A percentile compares a stretch with the other conserved stretches of the same genome.
These are phyloP conservation scores for Neofusicoccum ribis DNA, from an alignment of 2,329 filamentous ascomycete species.

Conservation along the genomic window DNA sequence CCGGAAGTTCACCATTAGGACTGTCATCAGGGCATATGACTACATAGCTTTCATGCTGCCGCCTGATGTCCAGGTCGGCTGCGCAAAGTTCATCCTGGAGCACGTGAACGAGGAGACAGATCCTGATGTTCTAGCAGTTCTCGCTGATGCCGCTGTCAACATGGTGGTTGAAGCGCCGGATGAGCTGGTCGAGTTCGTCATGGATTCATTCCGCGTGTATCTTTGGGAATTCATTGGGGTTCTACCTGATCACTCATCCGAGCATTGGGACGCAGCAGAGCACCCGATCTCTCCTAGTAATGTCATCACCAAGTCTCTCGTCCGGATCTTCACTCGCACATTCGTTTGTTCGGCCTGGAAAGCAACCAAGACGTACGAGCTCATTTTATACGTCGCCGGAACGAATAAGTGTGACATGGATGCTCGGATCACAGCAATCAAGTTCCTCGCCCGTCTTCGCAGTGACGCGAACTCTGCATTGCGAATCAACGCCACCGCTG, in stretches of 20 bases:
- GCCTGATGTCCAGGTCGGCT: conserved; percentile 56
- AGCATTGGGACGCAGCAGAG: conserved; percentile 21
- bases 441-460: conserved; percentile 71
- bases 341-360: conserved; percentile 68
- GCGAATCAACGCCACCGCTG: conserved; percentile 68
- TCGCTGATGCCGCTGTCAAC: conserved; percentile 64
- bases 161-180: conserved; percentile 63
- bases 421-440: conserved; percentile 40
- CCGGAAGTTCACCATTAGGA: conserved; percentile 62
- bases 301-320: conserved; percentile 69
- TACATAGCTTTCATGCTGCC: conserved; percentile 58
- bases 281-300: conserved; percentile 59
- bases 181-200: conserved; percentile 54
- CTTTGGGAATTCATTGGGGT: conserved; percentile 30
- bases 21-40: conserved; percentile 54
- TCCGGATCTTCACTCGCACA: conserved; percentile 73
- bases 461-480: conserved; percentile 79
- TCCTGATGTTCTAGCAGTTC: conserved; percentile 62
- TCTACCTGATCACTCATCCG: conserved; percentile 24
- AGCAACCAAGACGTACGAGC: conserved; percentile 50
- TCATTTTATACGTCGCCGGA: conserved; percentile 35
- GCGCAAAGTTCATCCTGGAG: conserved; percentile 63
- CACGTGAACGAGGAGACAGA: conserved; percentile 65
- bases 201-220: conserved; percentile 45
- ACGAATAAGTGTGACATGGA: conserved; percentile 35